phyloP scores from a whole-genome alignment of 352 stramenopile species.

The Nothophytophthora sp. region DNA sequence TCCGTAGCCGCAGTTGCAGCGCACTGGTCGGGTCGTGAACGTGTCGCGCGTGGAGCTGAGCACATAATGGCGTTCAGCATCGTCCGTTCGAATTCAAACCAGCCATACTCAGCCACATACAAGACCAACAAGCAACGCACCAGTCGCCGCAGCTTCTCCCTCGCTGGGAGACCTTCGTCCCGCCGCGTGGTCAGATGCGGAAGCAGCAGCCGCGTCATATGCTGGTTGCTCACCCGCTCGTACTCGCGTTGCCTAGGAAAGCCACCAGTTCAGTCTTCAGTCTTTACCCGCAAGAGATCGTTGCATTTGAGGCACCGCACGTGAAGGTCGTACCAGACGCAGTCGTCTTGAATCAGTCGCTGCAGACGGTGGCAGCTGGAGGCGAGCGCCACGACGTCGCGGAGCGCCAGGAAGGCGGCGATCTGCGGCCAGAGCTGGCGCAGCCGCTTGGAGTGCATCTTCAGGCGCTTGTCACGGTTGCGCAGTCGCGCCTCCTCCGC shows the following conservation, averaged over 20 bases:
- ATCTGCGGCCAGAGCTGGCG: constrained; percentile 45
- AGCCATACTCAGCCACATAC: too few relatives aligned
- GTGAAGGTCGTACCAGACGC: constrained; percentile 35
- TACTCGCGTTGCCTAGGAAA: constrained; percentile 45
- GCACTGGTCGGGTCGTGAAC: constrained; percentile 53
- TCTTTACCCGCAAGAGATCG: too few relatives aligned
- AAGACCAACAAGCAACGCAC: constrained; percentile 13
- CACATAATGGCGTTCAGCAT: constrained; percentile 1
- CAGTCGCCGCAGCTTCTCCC: constrained; percentile 44
- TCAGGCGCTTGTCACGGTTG: constrained; percentile 53
- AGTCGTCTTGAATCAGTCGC: constrained; percentile 38
- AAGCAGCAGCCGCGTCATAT: constrained; percentile 36
- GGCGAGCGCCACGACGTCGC: constrained; percentile 36
- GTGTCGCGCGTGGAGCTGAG: constrained; percentile 41
- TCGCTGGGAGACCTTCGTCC: constrained; percentile 11
- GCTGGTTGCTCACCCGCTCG: constrained; percentile 23
- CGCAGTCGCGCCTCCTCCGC: constrained; percentile 37
- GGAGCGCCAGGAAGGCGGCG: constrained; percentile 33
- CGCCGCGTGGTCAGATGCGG: constrained; percentile 21
- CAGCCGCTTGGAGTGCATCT: constrained; percentile 59
- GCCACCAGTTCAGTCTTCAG: too few relatives aligned
- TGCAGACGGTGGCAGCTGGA: constrained; percentile 40
- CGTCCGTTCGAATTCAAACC: not conserved
- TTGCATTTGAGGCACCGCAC: too few relatives aligned
- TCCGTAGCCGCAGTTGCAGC: constrained; percentile 41